Base-by-base conservation (phyloP, 148 eudicot genomes). In the Chenopodium suecicum region DNA sequence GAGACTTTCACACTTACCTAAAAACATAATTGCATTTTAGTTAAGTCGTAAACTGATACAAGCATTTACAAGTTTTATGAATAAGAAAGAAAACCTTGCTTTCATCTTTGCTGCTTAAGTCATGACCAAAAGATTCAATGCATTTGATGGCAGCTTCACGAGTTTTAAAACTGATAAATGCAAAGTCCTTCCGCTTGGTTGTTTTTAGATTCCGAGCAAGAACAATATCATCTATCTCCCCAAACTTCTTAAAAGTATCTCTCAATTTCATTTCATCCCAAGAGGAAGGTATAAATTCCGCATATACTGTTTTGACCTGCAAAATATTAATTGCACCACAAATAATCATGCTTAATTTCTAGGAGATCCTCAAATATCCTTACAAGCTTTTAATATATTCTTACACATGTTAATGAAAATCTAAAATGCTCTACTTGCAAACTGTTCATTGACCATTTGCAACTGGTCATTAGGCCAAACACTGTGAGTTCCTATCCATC, bases 81-180 rank as follows among this genome's bases (percentile, higher is more conserved):
- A 79, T 25, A 66, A 54, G 44, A 78, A 74, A 47, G 50, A 41
- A n/a, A 82, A 92, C 93, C 92, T 90, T 88, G 77, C 87, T 77
- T 60, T 80, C 83, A 41, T 83, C 84, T 74, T 87, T 80, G 41
- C 73, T 41, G 56, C 65, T 46, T 67, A 74, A 68, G 74, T 87
- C 82, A 29, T 58, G 85, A 79, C 17, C 83, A 82, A 89, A 86
- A 44, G 89, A 86, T 71, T 89, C 90, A 56, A 92, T 86, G 85
- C 95, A 92, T 65, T 89, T 75, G 75, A 90, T 85, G 48, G 95
- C 95, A 88, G 92, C 92, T 78, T 88, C 91, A 63, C 91, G 89
- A 66, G 86, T 82, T 79, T 83, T 79, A 84, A 85, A 92, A 80
- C 83, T 86, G 64, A 92, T 82, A 85, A 90, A 92, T 58, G 95